phyloP scores from a whole-genome alignment of 306 rosid genomes.

The Cicer yamashitae region DNA sequence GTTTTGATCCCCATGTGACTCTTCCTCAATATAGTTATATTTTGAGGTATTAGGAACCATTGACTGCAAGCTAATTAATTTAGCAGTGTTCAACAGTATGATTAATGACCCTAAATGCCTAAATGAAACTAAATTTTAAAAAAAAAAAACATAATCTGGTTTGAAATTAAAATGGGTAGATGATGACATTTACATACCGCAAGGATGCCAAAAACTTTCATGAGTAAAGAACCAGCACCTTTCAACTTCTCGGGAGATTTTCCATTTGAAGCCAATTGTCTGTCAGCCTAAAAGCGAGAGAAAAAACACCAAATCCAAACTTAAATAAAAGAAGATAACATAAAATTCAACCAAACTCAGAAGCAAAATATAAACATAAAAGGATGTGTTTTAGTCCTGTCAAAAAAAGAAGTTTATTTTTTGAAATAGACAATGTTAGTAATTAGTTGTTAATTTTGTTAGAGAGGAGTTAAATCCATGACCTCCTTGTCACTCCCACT shows the following conservation, averaged over 20 bases:
- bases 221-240: slow-evolving; percentile 94
- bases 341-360: background rate
- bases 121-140: background rate
- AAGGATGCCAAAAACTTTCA: slow-evolving; percentile 95
- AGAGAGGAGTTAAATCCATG: no score
- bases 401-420: background rate
- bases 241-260: slow-evolving; percentile 92
- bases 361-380: background rate
- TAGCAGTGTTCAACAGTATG: background rate
- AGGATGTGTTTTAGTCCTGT: background rate
- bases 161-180: slow-evolving; percentile 1
- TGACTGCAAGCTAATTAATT: background rate
- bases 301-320: slow-evolving; percentile 5
- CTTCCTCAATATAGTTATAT: slow-evolving; percentile 20
- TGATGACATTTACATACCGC: slow-evolving; percentile 65
- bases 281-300: slow-evolving; percentile 67
- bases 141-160: slow-evolving; percentile 7
- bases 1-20: slow-evolving; percentile 21
- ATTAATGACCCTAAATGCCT: background rate
- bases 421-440: no score
- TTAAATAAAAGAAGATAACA: background rate
- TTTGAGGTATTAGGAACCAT: background rate
- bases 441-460: no score
- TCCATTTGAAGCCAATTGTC: slow-evolving; percentile 75
- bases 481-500: no score